Evolutionary conservation across 1,139 yeast genomes (phyloP).

Genomic region (Magnusiomyces paraingens): DNA sequence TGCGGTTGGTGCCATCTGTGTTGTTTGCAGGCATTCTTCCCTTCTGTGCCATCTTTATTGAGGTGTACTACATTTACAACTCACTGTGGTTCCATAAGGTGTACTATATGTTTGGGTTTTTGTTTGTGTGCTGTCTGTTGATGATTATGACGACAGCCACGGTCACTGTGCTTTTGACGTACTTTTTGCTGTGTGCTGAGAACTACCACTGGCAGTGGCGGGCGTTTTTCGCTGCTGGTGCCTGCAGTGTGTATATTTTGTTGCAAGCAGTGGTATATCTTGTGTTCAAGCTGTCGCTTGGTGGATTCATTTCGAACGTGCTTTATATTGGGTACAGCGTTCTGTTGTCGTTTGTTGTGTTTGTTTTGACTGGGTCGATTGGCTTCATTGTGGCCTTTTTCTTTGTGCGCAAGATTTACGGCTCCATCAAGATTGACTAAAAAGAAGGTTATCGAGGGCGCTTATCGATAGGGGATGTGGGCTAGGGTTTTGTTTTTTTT

Average conservation of each 20-base stretch:
- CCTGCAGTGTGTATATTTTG: conserved; percentile 79
- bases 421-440: conserved; percentile 78
- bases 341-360: conserved; percentile 62
- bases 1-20: conserved; percentile 60
- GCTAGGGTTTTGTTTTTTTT: no score
- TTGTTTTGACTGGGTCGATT: conserved; percentile 80
- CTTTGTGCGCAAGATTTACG: conserved; percentile 73
- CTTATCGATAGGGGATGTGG: background rate
- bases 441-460: background rate
- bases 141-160: conserved; percentile 78
- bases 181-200: conserved; percentile 82
- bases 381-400: conserved; percentile 73
- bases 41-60: conserved; percentile 91
- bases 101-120: conserved; percentile 95
- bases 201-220: conserved; percentile 99
- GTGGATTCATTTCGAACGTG: conserved; percentile 69
- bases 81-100: conserved; percentile 93
- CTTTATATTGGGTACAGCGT: conserved; percentile 82
- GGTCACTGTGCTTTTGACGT: conserved; percentile 73
- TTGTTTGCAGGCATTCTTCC: conserved; percentile 87
- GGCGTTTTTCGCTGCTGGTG: conserved; percentile 81
- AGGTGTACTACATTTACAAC: conserved; percentile 78
- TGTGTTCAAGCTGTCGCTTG: conserved; percentile 50
- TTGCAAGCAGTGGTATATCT: conserved; percentile 63
- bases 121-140: conserved; percentile 77